Evolutionary conservation across 2,329 filamentous ascomycete genomes (phyloP).

Genomic region (Cercospora zeae-maydis): DNA sequence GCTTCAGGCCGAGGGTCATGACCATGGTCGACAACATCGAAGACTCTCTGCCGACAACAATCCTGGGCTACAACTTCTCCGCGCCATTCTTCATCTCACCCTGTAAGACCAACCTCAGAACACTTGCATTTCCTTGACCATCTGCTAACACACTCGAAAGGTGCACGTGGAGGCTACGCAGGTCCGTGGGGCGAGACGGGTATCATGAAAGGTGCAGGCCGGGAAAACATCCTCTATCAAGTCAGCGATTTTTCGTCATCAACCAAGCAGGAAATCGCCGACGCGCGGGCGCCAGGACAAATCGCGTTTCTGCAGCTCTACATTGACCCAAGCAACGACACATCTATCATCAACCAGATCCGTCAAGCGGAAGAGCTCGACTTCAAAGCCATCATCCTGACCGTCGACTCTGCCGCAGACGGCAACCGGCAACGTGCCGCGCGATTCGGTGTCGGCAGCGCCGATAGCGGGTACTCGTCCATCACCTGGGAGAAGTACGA

Average conservation of each 20-base stretch:
- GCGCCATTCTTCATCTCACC: conserved; percentile 94
- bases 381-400: conserved; percentile 41
- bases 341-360: conserved; percentile 34
- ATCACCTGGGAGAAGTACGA: conserved; percentile 68
- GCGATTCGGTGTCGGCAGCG: conserved; percentile 57
- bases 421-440: conserved; percentile 59
- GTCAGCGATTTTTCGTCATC: conserved; percentile 38
- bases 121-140: neutral
- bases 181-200: conserved; percentile 43
- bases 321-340: conserved; percentile 33
- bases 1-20: conserved; percentile 22
- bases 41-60: conserved; percentile 59
- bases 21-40: conserved; percentile 29
- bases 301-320: conserved; percentile 43
- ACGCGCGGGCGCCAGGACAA: conserved; percentile 31
- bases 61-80: conserved; percentile 78
- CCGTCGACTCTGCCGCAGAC: conserved; percentile 45
- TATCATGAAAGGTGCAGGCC: conserved; percentile 49
- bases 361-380: conserved; percentile 39
- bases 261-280: conserved; percentile 35
- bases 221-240: conserved; percentile 52
- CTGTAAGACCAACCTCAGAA: conserved; percentile 46
- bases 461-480: conserved; percentile 55
- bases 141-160: neutral
- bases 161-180: conserved; percentile 85